A percentile compares a stretch with the other conserved stretches of the same genome.
phyloP scores from a whole-genome alignment of 257 asterid species.

The Primulina eburnea region DNA sequence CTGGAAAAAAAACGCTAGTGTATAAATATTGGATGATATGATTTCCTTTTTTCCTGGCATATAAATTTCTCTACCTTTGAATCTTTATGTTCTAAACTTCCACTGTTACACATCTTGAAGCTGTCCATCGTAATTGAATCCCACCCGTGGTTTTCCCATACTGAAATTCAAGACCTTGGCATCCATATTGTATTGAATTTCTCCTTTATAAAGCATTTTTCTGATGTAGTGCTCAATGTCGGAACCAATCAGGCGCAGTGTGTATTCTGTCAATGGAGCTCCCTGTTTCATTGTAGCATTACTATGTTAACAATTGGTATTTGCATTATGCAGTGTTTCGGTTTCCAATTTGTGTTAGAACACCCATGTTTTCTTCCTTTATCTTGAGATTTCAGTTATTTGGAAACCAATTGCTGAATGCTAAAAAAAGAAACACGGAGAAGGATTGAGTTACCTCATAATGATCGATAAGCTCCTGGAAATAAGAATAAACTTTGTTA shows the following conservation, averaged over 20 bases:
- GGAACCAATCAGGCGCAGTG: conserved; percentile 87
- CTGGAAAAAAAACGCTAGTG: conserved; percentile 2
- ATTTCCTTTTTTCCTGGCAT: neutral
- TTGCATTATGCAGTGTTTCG: neutral
- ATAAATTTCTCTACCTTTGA: neutral
- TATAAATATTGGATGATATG: neutral
- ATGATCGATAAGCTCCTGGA: conserved; percentile 83
- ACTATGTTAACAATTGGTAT: neutral
- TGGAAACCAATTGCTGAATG: neutral
- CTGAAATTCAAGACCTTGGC: conserved; percentile 89
- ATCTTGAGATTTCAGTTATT: too few relatives aligned
- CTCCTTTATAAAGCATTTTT: conserved; percentile 70
- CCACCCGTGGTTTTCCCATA: conserved; percentile 91
- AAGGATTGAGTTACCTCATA: conserved; percentile 53
- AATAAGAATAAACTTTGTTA: conserved; percentile 70
- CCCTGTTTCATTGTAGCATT: conserved; percentile 49
- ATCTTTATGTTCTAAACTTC: conserved; percentile 2
- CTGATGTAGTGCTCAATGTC: conserved; percentile 85
- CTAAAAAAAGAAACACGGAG: neutral
- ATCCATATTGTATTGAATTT: conserved; percentile 80
- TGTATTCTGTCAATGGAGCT: conserved; percentile 82
- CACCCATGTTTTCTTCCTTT: too few relatives aligned
- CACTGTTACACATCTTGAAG: conserved; percentile 35
- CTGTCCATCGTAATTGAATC: conserved; percentile 63
- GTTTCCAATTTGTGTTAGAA: neutral